These are phyloP conservation scores for Lecanicillium sp. DNA, from an alignment of 2,329 filamentous ascomycete genomes.

Conservation along the genomic window DNA sequence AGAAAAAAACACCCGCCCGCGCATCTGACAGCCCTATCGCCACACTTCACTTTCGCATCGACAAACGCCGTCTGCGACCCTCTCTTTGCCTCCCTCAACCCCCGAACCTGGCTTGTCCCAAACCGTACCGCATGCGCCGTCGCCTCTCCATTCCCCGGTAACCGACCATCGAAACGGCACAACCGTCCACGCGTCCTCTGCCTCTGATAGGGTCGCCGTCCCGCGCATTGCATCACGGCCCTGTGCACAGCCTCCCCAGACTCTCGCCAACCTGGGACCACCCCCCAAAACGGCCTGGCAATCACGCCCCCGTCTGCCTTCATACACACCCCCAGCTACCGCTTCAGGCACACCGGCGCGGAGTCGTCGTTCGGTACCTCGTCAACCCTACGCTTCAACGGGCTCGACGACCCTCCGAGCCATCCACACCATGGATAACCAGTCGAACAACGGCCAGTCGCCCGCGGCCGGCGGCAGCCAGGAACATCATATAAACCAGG, in stretches of 20 bases:
- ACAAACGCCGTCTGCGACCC: too few species aligned
- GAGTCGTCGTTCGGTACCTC: background rate
- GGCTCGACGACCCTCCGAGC: constrained; percentile 5
- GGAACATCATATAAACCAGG: constrained; percentile 59
- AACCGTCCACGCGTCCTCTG: constrained; percentile 8
- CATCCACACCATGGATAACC: constrained; percentile 6
- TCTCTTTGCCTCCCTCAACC: too few species aligned
- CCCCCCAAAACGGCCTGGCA: constrained; percentile 35
- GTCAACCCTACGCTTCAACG: constrained; percentile 1
- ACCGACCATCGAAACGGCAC: too few species aligned
- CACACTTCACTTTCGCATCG: too few species aligned
- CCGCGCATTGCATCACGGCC: constrained; percentile 21
- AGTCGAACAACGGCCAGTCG: constrained; percentile 41
- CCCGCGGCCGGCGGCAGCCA: constrained; percentile 50
- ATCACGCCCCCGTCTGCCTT: constrained; percentile 11
- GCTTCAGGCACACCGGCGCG: constrained; percentile 1
- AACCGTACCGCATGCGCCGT: too few species aligned
- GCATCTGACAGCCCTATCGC: too few species aligned
- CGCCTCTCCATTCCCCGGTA: too few species aligned
- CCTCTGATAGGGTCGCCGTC: constrained; percentile 14
- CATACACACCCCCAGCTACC: constrained; percentile 2
- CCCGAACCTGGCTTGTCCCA: too few species aligned
- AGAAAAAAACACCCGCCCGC: too few species aligned
- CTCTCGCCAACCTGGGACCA: constrained; percentile 2
- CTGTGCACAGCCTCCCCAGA: constrained; percentile 30